Evolutionary conservation across 768 basidiomycete genomes (phyloP).

Genomic region (Tricholoma terreum): DNA sequence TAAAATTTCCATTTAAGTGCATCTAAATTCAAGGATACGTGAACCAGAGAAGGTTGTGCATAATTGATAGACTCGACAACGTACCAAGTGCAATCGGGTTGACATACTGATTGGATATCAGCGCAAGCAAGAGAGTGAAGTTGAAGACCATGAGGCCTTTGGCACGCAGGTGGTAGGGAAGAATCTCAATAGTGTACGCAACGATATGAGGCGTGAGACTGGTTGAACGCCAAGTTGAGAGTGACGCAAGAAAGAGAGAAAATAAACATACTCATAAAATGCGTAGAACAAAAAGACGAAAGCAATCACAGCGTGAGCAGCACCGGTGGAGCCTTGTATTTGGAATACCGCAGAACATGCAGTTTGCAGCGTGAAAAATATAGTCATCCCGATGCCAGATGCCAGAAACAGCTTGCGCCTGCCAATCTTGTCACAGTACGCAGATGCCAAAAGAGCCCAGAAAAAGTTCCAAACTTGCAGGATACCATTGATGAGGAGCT

Average conservation of each 20-base stretch:
- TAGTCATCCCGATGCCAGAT: conserved; percentile 54
- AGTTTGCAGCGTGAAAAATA: conserved; percentile 70
- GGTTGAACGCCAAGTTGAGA: neutral
- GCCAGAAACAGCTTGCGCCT: conserved; percentile 69
- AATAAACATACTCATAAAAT: conserved; percentile 54
- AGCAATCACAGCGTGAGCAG: conserved; percentile 72
- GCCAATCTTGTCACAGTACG: conserved; percentile 62
- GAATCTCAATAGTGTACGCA: conserved; percentile 85
- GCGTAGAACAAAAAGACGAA: conserved; percentile 85
- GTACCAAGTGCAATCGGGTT: conserved; percentile 72
- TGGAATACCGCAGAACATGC: conserved; percentile 59
- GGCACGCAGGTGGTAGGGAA: conserved; percentile 79
- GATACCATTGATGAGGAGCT: conserved; percentile 84
- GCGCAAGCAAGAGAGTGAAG: conserved; percentile 71
- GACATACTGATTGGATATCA: conserved; percentile 89
- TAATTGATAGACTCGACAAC: conserved; percentile 8
- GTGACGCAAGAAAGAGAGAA: neutral
- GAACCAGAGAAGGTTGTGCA: neutral
- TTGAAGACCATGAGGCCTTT: conserved; percentile 85
- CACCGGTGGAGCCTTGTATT: conserved; percentile 35
- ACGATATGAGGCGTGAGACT: conserved; percentile 81
- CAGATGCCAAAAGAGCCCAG: conserved; percentile 57
- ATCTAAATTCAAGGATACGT: conserved; percentile 19
- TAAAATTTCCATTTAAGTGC: conserved; percentile 75
- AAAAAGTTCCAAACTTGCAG: conserved; percentile 79